Evolutionary conservation across 2,329 filamentous ascomycete species (phyloP), one percentile per base, ranked within the genome.

Genomic region (Lecanoromycetidae sp.): DNA sequence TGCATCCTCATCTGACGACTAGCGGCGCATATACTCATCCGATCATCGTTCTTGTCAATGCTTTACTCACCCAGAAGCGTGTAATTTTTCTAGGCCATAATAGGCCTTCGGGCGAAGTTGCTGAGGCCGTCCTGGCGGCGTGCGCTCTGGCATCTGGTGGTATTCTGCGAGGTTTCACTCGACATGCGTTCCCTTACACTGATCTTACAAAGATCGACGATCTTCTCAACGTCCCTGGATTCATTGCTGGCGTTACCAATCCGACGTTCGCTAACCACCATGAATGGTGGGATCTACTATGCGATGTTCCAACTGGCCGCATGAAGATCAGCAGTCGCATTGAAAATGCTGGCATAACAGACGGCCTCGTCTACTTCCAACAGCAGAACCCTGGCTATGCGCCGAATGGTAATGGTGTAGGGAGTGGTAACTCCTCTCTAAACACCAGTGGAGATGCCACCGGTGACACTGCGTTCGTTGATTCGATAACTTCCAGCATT

Each of bases 171-270:
- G 91, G 91, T 23, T 98, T 98, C 65, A 94, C 90, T 7, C 78
- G 91, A 15, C 87, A 96, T 66, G 91, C 91, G 0, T 98, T 98
- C 61, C 91, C 91, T 2, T 98, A 98, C 61, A 98, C 91, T 1
- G 91, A 98, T 67, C 73, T 98, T 35, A 95, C 87, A 54, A 98
- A 98, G 66, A 88, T 98, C 50, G 91, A 98, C 56, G 91, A 96
- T 61, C 75, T 98, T 9, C 74, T 98, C 39, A 90, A 93, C 58
- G 91, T 98, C 0, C 90, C 91, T 5, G 91, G 91, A 2, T 98
- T 98, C 65, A 94, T 98, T 57, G 91, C 91, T 2, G 91, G 91
- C 48, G 91, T 98, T 33, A 98, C 90, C 1, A 98, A 98, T 60
- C 91, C 91, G 5, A 90, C 87, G 0, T 98, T 98, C 62, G 87